phyloP scores from a whole-genome alignment of 345 rosid genomes.

The Acer negundo region DNA sequence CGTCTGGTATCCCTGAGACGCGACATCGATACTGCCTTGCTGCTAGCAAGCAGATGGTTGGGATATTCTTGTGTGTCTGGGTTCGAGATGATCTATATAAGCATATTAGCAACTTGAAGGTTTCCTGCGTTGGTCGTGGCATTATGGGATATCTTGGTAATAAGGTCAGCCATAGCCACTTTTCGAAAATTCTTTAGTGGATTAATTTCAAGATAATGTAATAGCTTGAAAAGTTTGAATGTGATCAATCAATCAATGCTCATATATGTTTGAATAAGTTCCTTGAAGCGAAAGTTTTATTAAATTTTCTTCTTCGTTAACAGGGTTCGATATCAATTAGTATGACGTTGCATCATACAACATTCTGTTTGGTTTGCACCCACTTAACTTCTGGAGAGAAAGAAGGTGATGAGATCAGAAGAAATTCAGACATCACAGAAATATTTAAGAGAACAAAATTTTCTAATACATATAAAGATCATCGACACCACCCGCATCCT shows the following conservation, averaged over 20 bases:
- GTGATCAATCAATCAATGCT: no score
- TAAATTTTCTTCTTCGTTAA: background rate
- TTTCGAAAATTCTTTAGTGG: background rate
- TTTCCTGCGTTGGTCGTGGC: constrained; percentile 92
- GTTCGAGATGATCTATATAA: constrained; percentile 61
- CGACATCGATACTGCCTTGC: constrained; percentile 56
- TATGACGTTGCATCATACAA: constrained; percentile 66
- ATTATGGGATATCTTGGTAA: constrained; percentile 97
- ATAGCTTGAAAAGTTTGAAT: background rate
- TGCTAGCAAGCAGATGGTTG: constrained; percentile 96
- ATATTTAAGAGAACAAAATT: constrained; percentile 82
- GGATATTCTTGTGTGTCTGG: constrained; percentile 87
- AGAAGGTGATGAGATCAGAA: constrained; percentile 80
- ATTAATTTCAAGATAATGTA: background rate
- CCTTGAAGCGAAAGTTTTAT: background rate
- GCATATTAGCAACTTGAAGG: constrained; percentile 64
- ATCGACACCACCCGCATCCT: constrained; percentile 21
- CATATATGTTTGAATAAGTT: background rate
- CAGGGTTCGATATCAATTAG: constrained; percentile 94
- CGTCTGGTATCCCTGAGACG: constrained; percentile 28
- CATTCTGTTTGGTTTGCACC: constrained; percentile 83
- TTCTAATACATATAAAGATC: constrained; percentile 42
- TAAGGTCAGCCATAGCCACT: constrained; percentile 53
- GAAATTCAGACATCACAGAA: constrained; percentile 81
- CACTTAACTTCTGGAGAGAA: constrained; percentile 94